A percentile compares a stretch with the other conserved stretches of the same genome.
These are phyloP conservation scores for Citrullus colocynthis DNA, from an alignment of 306 rosid species.

Conservation along the genomic window DNA sequence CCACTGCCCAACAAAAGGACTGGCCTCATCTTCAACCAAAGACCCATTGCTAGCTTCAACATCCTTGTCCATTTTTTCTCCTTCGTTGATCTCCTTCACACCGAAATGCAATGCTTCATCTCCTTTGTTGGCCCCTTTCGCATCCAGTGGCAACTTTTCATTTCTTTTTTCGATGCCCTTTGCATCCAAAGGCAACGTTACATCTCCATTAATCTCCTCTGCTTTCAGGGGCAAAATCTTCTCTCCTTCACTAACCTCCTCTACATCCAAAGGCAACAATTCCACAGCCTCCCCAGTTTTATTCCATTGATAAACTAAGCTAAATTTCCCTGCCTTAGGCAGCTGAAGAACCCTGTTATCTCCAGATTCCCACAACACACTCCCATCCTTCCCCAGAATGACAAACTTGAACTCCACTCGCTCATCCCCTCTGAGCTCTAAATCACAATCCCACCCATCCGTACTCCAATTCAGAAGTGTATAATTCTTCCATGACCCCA, in stretches of 20 bases:
- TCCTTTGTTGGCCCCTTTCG: background rate
- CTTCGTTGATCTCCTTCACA: background rate
- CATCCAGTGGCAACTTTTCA: constrained; percentile 25
- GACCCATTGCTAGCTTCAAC: constrained; percentile 21
- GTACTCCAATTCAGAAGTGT: constrained; percentile 59
- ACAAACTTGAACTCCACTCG: constrained; percentile 56
- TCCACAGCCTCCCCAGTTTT: constrained; percentile 31
- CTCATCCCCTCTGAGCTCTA: constrained; percentile 30
- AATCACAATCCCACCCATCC: constrained; percentile 66
- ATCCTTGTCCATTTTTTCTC: background rate
- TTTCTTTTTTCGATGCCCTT: background rate
- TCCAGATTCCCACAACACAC: constrained; percentile 61
- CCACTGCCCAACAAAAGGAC: constrained; percentile 95
- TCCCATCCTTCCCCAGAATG: constrained; percentile 22
- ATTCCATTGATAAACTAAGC: constrained; percentile 55
- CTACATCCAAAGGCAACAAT: constrained; percentile 22
- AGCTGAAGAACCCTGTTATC: constrained; percentile 49
- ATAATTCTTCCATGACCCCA: constrained; percentile 69
- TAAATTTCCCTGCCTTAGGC: constrained; percentile 40
- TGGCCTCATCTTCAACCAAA: constrained; percentile 27
- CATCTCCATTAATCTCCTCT: background rate
- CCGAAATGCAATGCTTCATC: background rate
- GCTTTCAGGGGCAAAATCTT: background rate
- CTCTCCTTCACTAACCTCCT: background rate
- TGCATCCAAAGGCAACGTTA: background rate